Percentiles rank a stretch among this genome's conserved stretches.
Evolutionary conservation across 2,329 filamentous ascomycete species (phyloP).

Genomic region (Phoma sp.): DNA sequence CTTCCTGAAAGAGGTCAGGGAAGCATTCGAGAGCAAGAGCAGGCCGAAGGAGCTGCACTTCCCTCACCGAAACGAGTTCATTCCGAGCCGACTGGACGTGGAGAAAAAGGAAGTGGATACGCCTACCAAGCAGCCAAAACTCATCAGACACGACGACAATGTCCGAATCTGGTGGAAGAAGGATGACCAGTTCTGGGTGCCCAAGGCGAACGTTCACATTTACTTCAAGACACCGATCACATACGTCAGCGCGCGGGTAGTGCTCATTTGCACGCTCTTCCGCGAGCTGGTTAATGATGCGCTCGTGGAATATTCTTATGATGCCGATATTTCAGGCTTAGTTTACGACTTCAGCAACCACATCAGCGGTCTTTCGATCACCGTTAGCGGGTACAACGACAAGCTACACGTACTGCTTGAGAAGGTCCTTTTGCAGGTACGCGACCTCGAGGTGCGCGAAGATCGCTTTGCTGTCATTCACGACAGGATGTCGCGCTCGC

Average conservation of each 20-base stretch:
- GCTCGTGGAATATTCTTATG: constrained; percentile 91
- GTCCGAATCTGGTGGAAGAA: constrained; percentile 97
- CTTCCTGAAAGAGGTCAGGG: constrained; percentile 74
- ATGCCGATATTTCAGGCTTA: constrained; percentile 90
- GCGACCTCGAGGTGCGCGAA: constrained; percentile 82
- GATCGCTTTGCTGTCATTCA: constrained; percentile 92
- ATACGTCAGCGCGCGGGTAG: constrained; percentile 78
- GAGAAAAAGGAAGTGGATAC: constrained; percentile 90
- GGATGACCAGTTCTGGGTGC: constrained; percentile 98
- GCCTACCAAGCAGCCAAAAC: constrained; percentile 74
- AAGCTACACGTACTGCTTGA: constrained; percentile 91
- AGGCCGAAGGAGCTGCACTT: constrained; percentile 79
- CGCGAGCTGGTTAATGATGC: constrained; percentile 88
- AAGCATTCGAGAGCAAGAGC: constrained; percentile 66
- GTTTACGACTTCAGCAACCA: constrained; percentile 81
- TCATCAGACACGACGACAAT: constrained; percentile 83
- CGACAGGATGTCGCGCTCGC: constrained; percentile 77
- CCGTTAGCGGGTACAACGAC: constrained; percentile 92
- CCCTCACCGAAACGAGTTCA: constrained; percentile 93
- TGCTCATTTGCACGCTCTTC: constrained; percentile 80
- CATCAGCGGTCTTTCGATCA: constrained; percentile 75
- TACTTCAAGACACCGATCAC: constrained; percentile 80
- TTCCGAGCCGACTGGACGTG: constrained; percentile 90
- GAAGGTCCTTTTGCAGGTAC: constrained; percentile 84
- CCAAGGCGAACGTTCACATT: constrained; percentile 86